Percentiles rank a stretch among this genome's conserved stretches.
These are phyloP conservation scores for Cokeromyces recurvatus DNA, from an alignment of 371 early-diverging fungal species.

Conservation along the genomic window DNA sequence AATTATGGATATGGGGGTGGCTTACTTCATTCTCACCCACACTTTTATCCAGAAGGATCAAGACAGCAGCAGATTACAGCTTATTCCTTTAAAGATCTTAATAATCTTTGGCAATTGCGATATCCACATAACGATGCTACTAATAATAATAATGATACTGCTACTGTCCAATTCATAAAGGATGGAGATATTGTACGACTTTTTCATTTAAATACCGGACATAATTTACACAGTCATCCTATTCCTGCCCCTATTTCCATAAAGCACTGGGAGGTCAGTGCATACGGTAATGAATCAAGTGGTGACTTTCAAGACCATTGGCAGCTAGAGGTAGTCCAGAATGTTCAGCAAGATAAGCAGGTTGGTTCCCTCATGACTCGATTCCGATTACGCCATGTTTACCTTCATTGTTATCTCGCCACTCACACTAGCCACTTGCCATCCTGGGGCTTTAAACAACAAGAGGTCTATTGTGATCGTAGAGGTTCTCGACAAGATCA, in stretches of 20 bases:
- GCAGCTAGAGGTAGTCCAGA: constrained; percentile 82
- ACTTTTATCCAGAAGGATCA: constrained; percentile 76
- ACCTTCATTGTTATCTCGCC: constrained; percentile 75
- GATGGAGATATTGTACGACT: constrained; percentile 83
- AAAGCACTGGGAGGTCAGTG: constrained; percentile 84
- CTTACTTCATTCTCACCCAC: constrained; percentile 95
- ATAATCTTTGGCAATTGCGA: constrained; percentile 91
- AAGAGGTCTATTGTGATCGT: constrained; percentile 87
- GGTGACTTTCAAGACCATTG: constrained; percentile 87
- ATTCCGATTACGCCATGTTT: constrained; percentile 81
- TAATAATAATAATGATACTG: neutral
- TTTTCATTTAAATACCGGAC: constrained; percentile 64
- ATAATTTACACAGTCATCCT: constrained; percentile 82
- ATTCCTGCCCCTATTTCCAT: constrained; percentile 80
- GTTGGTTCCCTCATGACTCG: constrained; percentile 78
- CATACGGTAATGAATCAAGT: constrained; percentile 63
- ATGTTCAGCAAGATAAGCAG: constrained; percentile 25
- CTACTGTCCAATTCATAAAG: constrained; percentile 48
- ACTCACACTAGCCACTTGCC: constrained; percentile 80
- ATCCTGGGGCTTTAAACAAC: constrained; percentile 98
- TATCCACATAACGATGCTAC: constrained; percentile 12
- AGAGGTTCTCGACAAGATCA: constrained; percentile 49
- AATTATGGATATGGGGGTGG: constrained; percentile 86
- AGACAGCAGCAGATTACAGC: constrained; percentile 26
- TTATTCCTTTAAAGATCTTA: constrained; percentile 94